A percentile compares a stretch with the other conserved stretches of the same genome.
These are phyloP conservation scores for Citeromyces matritensis DNA, from an alignment of 805 yeast species.

Conservation along the genomic window DNA sequence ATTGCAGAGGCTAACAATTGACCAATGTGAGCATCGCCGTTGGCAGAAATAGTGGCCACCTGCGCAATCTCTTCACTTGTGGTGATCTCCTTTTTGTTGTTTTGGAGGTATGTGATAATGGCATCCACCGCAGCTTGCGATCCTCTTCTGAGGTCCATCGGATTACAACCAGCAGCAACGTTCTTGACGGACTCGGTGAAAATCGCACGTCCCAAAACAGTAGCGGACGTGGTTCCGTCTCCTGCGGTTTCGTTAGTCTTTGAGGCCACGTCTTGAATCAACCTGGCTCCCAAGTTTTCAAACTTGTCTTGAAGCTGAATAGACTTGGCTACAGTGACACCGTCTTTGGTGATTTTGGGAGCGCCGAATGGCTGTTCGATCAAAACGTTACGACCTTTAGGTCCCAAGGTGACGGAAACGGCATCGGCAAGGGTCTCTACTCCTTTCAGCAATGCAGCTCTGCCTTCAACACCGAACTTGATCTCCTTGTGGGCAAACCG, in stretches of 20 bases:
- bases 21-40: constrained; percentile 92
- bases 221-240: constrained; percentile 97
- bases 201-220: constrained; percentile 89
- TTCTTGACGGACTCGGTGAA: constrained; percentile 91
- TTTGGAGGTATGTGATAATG: constrained; percentile 70
- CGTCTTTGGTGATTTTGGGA: constrained; percentile 98
- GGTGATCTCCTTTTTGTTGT: constrained; percentile 85
- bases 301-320: constrained; percentile 76
- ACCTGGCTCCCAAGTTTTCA: constrained; percentile 92
- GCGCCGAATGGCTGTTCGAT: constrained; percentile 95
- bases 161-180: constrained; percentile 98
- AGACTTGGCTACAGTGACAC: constrained; percentile 91
- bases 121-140: constrained; percentile 94
- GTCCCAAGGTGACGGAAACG: constrained; percentile 92
- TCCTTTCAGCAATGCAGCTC: constrained; percentile 88
- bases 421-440: constrained; percentile 93
- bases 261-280: constrained; percentile 91
- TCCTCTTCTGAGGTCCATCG: constrained; percentile 96
- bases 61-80: constrained; percentile 92
- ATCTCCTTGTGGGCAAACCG: constrained; percentile 78
- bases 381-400: constrained; percentile 93
- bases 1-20: constrained; percentile 83
- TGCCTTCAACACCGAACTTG: constrained; percentile 93
- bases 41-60: constrained; percentile 96
- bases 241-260: constrained; percentile 97